These are phyloP conservation scores for Mycena capillaripes DNA, from an alignment of 768 basidiomycete genomes.

Conservation along the genomic window DNA sequence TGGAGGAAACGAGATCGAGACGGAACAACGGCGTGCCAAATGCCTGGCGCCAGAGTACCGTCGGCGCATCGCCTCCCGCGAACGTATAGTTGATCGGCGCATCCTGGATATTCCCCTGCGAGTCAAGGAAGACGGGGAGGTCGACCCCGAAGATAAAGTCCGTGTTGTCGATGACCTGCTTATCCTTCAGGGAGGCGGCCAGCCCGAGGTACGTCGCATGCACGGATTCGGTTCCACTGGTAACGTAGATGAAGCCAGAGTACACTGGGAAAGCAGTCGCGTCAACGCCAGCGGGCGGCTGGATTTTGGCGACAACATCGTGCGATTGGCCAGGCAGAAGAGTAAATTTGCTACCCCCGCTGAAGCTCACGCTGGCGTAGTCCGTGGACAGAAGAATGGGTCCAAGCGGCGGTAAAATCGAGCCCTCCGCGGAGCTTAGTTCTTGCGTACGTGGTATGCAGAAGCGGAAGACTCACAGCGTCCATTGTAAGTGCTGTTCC, in stretches of 20 bases:
- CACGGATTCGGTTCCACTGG: slow-evolving; percentile 45
- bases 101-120: slow-evolving; percentile 55
- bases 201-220: slow-evolving; percentile 53
- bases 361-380: slow-evolving; percentile 63
- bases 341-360: slow-evolving; percentile 55
- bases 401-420: slow-evolving; percentile 57
- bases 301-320: slow-evolving; percentile 60
- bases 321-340: slow-evolving; percentile 59
- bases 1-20: slow-evolving; percentile 62
- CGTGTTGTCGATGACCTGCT: slow-evolving; percentile 67
- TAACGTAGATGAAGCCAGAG: slow-evolving; percentile 56
- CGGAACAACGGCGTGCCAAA: slow-evolving; percentile 65
- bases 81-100: slow-evolving; percentile 64
- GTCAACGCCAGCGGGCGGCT: slow-evolving; percentile 59
- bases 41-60: slow-evolving; percentile 56
- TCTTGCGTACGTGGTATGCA: not conserved
- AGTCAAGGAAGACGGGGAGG: slow-evolving; percentile 58
- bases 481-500: slow-evolving; percentile 57
- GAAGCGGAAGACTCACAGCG: not conserved
- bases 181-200: slow-evolving; percentile 56
- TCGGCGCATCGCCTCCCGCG: slow-evolving; percentile 55
- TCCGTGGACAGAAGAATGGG: slow-evolving; percentile 64
- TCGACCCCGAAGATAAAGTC: slow-evolving; percentile 60
- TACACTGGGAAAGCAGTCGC: slow-evolving; percentile 60
- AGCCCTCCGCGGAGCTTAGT: slow-evolving; percentile 44